Conservation (phyloP, 257 asterid species). For the Anisodus acutangulus region DNA sequence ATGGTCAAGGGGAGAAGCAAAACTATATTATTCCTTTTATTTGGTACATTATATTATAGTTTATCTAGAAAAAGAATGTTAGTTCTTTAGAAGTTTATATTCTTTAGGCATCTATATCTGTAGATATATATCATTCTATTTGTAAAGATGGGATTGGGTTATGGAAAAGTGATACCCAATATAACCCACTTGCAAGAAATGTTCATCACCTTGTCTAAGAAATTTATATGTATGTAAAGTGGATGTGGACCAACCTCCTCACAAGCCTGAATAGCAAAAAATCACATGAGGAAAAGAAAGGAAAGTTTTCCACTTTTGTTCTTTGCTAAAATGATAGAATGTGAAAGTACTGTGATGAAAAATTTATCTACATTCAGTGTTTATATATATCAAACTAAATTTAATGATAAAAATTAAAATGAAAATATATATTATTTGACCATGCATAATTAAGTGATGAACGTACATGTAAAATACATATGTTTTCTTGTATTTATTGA, state of each 20-base stretch:
- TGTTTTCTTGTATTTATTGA: not conserved
- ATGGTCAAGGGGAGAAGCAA: not conserved
- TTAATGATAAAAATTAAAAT: not conserved
- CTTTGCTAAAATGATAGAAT: not conserved
- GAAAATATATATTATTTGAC: not conserved
- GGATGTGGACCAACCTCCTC: constrained; percentile 35
- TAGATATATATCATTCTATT: not conserved
- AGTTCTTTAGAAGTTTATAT: constrained; percentile 26
- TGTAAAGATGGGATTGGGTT: not conserved
- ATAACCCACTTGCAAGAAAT: constrained; percentile 38
- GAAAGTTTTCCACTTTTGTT: not conserved
- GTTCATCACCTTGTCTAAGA: constrained; percentile 33
- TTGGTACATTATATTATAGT: not conserved
- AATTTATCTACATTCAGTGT: not conserved
- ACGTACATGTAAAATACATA: not conserved
- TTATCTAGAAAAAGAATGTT: constrained; percentile 17
- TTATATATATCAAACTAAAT: not conserved
- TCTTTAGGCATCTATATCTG: constrained; percentile 20
- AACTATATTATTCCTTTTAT: not conserved
- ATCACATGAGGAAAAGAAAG: not conserved
- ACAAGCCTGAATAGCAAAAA: not conserved
- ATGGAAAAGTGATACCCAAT: constrained; percentile 22
- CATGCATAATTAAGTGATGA: not conserved
- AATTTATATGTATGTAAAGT: constrained; percentile 17
- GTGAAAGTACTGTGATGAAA: not conserved